phyloP scores from a whole-genome alignment of 495 filamentous ascomycete species.

The Neurospora sp. region DNA sequence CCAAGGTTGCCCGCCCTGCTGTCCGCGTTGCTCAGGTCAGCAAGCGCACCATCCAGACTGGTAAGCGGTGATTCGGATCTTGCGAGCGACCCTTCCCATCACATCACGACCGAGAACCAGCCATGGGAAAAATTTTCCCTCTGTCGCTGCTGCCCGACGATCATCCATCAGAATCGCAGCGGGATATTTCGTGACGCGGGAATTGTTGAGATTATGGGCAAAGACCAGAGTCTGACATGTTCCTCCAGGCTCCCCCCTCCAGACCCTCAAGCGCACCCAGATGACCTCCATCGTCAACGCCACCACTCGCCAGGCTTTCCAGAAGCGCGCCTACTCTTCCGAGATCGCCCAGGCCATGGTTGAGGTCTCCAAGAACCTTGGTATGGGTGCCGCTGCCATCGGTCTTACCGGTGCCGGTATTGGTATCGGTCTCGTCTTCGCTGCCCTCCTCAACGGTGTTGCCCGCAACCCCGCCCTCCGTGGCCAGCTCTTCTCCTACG shows the following conservation, averaged over 20 bases:
- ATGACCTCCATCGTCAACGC: constrained; percentile 52
- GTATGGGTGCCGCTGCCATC: constrained; percentile 78
- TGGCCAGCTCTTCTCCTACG: constrained; percentile 86
- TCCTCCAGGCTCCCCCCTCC: constrained; percentile 34
- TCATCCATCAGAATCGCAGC: not conserved
- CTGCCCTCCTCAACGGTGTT: constrained; percentile 69
- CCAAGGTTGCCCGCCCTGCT: constrained; percentile 62
- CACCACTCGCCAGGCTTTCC: constrained; percentile 56
- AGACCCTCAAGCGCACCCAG: constrained; percentile 61
- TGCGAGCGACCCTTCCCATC: not conserved
- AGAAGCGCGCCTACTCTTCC: constrained; percentile 61
- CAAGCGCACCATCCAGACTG: constrained; percentile 56
- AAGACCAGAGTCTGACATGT: constrained; percentile 18
- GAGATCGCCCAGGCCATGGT: constrained; percentile 79
- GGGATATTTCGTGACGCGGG: not conserved
- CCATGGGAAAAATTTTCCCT: not conserved
- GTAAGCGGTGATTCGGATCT: constrained; percentile 26
- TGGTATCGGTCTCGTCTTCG: constrained; percentile 89
- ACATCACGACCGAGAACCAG: not conserved
- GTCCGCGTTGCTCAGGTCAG: constrained; percentile 49
- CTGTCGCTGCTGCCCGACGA: not conserved
- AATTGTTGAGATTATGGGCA: constrained; percentile 1
- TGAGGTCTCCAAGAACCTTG: constrained; percentile 77
- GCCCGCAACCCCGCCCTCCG: constrained; percentile 85
- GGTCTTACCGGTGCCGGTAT: constrained; percentile 87